Evolutionary conservation across 495 filamentous ascomycete genomes (phyloP).

Genomic region (Podospora didyma): DNA sequence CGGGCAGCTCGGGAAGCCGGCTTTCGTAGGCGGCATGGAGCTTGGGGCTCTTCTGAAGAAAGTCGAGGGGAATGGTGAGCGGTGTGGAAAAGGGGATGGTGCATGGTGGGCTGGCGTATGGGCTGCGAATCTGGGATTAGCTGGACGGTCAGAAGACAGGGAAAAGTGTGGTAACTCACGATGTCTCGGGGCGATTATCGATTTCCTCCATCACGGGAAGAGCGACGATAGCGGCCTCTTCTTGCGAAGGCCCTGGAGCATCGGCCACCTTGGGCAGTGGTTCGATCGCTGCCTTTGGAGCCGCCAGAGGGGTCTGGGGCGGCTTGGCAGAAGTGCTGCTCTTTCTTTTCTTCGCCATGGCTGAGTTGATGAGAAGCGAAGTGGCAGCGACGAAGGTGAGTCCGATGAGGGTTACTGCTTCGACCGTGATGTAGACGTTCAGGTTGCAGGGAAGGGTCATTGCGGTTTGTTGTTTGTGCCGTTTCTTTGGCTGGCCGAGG

Average conservation of each 20-base stretch:
- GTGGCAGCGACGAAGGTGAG: constrained; percentile 20
- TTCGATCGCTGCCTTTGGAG: constrained; percentile 2
- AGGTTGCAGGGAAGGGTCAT: constrained; percentile 22
- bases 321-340: constrained; percentile 16
- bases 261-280: constrained; percentile 4
- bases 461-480: constrained; percentile 10
- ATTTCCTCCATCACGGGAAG: constrained; percentile 13
- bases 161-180: constrained; percentile 16
- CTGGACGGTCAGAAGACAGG: background rate
- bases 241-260: constrained; percentile 6
- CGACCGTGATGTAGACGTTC: constrained; percentile 23
- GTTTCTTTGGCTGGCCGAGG: constrained; percentile 7
- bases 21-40: constrained; percentile 28
- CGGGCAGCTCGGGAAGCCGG: constrained; percentile 24
- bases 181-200: constrained; percentile 28
- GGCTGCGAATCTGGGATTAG: constrained; percentile 9
- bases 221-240: background rate
- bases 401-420: constrained; percentile 26
- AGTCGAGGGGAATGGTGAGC: constrained; percentile 25
- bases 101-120: constrained; percentile 28
- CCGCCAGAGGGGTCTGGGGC: constrained; percentile 2
- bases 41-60: constrained; percentile 29
- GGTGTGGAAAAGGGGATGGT: constrained; percentile 29
- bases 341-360: constrained; percentile 29
- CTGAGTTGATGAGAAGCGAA: constrained; percentile 15